Base-by-base conservation (phyloP, 306 rosid species). In the Sesbania bispinosa region DNA sequence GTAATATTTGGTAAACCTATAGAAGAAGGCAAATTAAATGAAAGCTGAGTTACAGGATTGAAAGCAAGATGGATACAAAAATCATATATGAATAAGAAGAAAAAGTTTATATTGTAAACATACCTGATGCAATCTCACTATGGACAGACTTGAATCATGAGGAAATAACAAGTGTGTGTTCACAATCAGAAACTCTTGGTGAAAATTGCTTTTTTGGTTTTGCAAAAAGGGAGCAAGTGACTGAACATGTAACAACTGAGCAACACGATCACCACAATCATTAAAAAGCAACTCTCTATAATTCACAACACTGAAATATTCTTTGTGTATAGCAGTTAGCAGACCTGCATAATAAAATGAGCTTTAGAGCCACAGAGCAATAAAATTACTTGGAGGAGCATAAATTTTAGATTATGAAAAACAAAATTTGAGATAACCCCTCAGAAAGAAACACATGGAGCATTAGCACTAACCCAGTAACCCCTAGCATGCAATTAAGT, bases 111-210 rank as follows among this genome's bases (percentile, higher is more conserved):
- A 20, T 33, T 38, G 6, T 13, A 39, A 41, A 10, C 63, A 35
- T 60, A 84, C 96, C 89, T 89, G 89, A 62, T 82, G 81, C 85
- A 86, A 77, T 85, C 98, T 87, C 55, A 83, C 97, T 58, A 87
- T 45, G 54, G 77, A 93, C 4, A 94, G 76, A 80, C 96, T 94
- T 59, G 97, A 91, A 85, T 91, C 90, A 11, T 94, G 99, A 62
- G 99, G 99, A 81, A 94, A 94, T 58, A 88, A 69, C 88, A 94
- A 83, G 78, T 94, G 99, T 1, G 99, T 94, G 76, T 94, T 94
- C 78, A 94, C 96, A 62, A 94, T 86, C 43, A 94, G 90, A 61
- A 85, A 73, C 82, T 94, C 97, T 62, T 80, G 94, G 19, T 66
- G 76, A 78, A 77, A 11, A 43, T 69, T 69, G 13, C 75, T 80